A percentile compares a stretch with the other conserved stretches of the same genome.
Evolutionary conservation across 352 stramenopile genomes (phyloP).

Genomic region (Pythium aquatile): DNA sequence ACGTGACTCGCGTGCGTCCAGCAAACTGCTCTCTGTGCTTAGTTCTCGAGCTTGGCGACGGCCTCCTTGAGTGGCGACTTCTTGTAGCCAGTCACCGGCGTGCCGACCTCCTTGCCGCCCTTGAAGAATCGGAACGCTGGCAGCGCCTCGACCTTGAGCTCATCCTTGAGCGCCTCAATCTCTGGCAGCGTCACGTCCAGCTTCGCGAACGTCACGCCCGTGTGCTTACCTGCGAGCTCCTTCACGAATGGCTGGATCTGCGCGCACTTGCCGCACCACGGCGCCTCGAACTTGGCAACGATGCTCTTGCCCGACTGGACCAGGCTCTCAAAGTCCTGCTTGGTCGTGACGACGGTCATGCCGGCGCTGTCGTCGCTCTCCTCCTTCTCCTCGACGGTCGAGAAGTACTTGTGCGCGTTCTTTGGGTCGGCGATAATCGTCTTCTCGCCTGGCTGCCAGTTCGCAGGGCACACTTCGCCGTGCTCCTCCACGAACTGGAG

Average conservation of each 20-base stretch:
- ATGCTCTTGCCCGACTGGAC: conserved; percentile 69
- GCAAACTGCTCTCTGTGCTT: conserved; percentile 4
- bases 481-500: conserved; percentile 93
- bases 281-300: conserved; percentile 83
- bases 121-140: conserved; percentile 89
- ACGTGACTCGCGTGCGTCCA: not conserved
- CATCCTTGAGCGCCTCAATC: conserved; percentile 72
- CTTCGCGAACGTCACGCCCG: conserved; percentile 77
- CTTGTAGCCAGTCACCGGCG: conserved; percentile 82
- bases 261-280: conserved; percentile 85
- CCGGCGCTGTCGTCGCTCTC: conserved; percentile 36
- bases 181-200: conserved; percentile 71
- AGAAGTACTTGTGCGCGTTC: conserved; percentile 83
- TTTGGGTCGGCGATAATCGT: conserved; percentile 88
- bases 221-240: conserved; percentile 62
- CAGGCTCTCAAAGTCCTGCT: conserved; percentile 58
- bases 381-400: conserved; percentile 48
- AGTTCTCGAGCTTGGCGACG: conserved; percentile 52
- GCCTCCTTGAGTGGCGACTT: conserved; percentile 75
- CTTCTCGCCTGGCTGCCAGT: conserved; percentile 91
- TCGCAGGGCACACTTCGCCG: conserved; percentile 91
- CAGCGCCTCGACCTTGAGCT: conserved; percentile 67
- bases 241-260: conserved; percentile 80
- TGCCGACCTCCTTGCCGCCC: conserved; percentile 68
- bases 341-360: conserved; percentile 56